Conservation (phyloP, 2,329 filamentous ascomycete species). For the Pezicula radicicola region DNA sequence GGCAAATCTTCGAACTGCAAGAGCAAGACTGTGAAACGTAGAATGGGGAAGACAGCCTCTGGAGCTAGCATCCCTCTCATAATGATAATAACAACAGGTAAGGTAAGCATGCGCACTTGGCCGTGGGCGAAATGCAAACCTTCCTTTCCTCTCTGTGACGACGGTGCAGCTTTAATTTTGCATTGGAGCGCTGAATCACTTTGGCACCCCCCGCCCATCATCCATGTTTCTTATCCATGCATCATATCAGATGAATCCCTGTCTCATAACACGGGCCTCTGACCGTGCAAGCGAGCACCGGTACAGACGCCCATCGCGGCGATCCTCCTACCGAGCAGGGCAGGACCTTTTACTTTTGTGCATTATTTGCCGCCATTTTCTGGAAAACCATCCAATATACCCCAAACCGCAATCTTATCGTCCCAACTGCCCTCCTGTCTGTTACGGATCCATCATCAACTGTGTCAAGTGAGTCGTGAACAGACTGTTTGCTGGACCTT, state of each 20-base stretch:
- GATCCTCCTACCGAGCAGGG: slow-evolving; percentile 22
- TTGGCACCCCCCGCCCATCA: slow-evolving; percentile 5
- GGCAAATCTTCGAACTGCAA: no score
- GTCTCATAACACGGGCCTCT: slow-evolving; percentile 25
- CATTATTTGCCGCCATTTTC: slow-evolving; percentile 15
- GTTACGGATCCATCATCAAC: slow-evolving; percentile 11
- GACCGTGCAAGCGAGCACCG: slow-evolving; percentile 23
- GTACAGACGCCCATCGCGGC: slow-evolving; percentile 22
- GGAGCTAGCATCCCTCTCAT: no score
- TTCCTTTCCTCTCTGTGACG: no score
- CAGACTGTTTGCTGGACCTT: slow-evolving; percentile 4
- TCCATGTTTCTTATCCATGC: slow-evolving; percentile 15
- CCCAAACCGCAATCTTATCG: slow-evolving; percentile 19
- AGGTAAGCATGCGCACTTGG: no score
- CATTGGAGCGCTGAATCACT: slow-evolving; percentile 2
- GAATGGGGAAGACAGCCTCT: no score
- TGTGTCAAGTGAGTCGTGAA: slow-evolving; percentile 13
- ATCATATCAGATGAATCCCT: slow-evolving; percentile 24
- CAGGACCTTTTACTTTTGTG: slow-evolving; percentile 3
- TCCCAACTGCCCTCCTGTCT: slow-evolving; percentile 15
- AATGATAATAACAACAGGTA: no score
- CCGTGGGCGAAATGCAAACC: no score
- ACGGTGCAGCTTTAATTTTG: slow-evolving; percentile 4
- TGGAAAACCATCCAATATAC: slow-evolving; percentile 21
- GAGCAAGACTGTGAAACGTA: no score